phyloP scores from a whole-genome alignment of 2,329 filamentous ascomycete genomes.

The Neonectria coccinea region DNA sequence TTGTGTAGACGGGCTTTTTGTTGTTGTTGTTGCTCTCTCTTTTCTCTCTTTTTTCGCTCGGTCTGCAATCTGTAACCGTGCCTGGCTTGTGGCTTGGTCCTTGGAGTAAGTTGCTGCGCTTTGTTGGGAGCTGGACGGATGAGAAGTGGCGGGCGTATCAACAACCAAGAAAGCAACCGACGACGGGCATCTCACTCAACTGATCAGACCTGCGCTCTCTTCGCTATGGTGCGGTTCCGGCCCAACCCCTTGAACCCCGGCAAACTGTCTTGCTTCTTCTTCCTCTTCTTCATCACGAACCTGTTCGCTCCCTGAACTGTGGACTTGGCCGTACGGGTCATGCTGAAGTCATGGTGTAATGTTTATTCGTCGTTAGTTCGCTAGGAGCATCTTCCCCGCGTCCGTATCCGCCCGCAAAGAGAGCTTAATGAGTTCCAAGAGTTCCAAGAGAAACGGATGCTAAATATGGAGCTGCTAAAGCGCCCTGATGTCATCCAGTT shows the following conservation, averaged over 20 bases:
- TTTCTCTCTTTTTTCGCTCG: no score
- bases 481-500: constrained; percentile 2
- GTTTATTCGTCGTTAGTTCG: background rate
- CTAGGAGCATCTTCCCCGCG: constrained; percentile 7
- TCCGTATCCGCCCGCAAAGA: background rate
- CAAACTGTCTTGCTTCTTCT: background rate
- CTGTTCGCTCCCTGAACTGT: background rate
- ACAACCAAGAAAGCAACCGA: constrained; percentile 2
- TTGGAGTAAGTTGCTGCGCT: background rate
- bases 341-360: constrained; percentile 9
- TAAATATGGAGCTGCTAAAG: constrained; percentile 1
- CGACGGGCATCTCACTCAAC: background rate
- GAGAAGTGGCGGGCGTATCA: background rate
- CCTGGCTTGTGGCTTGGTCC: background rate
- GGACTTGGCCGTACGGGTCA: background rate
- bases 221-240: background rate
- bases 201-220: background rate
- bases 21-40: background rate
- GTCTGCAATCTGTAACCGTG: background rate
- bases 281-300: background rate
- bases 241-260: background rate
- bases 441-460: background rate
- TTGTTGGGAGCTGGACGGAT: background rate
- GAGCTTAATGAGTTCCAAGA: background rate
- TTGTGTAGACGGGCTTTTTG: background rate